These are phyloP conservation scores for Amylocarpus encephaloides DNA, from an alignment of 2,329 filamentous ascomycete species.

Conservation along the genomic window DNA sequence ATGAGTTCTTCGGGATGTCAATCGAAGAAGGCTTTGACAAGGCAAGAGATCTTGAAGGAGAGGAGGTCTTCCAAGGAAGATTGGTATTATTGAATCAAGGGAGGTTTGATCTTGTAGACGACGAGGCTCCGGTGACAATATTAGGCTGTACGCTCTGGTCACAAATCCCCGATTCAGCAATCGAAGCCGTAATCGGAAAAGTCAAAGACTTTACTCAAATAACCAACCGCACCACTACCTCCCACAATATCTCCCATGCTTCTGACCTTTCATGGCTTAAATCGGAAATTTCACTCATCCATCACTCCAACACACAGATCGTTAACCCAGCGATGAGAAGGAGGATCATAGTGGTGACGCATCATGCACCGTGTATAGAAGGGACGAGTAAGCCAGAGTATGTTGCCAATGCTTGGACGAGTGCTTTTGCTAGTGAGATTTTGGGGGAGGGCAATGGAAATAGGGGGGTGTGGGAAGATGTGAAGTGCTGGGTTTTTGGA, in stretches of 20 bases:
- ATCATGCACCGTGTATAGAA: constrained; percentile 38
- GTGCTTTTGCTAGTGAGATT: constrained; percentile 49
- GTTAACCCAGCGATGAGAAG: constrained; percentile 28
- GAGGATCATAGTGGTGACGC: constrained; percentile 35
- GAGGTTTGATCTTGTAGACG: constrained; percentile 34
- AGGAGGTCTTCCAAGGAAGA: constrained; percentile 11
- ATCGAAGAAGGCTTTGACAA: constrained; percentile 23
- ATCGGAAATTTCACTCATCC: constrained; percentile 30
- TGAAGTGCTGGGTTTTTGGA: constrained; percentile 40
- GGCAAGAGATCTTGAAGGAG: constrained; percentile 8
- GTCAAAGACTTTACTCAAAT: constrained; percentile 10
- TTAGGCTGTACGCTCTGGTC: constrained; percentile 48
- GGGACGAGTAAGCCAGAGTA: constrained; percentile 43
- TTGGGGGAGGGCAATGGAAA: constrained; percentile 18
- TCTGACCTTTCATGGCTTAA: constrained; percentile 36
- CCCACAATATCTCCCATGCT: constrained; percentile 6
- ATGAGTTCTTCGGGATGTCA: constrained; percentile 38
- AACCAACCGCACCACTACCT: too few relatives aligned
- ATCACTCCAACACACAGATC: constrained; percentile 3
- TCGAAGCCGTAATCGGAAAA: constrained; percentile 14
- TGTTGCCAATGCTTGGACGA: constrained; percentile 25
- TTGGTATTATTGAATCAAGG: constrained; percentile 37
- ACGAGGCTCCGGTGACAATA: constrained; percentile 32
- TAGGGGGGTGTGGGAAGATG: constrained; percentile 12
- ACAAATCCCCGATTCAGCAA: constrained; percentile 34